phyloP scores from a whole-genome alignment of 2,329 filamentous ascomycete species.

The Penicillium sp. region DNA sequence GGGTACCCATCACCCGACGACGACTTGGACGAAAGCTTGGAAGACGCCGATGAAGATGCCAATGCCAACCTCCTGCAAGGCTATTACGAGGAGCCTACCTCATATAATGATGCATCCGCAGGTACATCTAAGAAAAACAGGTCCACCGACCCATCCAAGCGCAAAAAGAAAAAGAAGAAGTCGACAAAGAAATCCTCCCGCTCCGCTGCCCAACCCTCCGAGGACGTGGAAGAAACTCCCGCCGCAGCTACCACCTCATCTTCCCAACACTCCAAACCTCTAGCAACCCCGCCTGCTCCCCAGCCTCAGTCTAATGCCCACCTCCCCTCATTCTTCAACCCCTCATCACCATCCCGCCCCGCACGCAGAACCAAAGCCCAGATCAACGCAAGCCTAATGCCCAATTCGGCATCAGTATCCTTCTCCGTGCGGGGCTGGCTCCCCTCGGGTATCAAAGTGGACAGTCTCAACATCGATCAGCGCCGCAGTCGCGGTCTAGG shows the following conservation, averaged over 20 bases:
- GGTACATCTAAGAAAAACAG: constrained; percentile 25
- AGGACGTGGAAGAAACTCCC: constrained; percentile 16
- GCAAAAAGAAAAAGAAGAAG: constrained; percentile 38
- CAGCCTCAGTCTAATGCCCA: constrained; percentile 17
- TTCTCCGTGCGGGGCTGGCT: constrained; percentile 61
- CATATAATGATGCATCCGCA: constrained; percentile 27
- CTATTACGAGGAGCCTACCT: constrained; percentile 46
- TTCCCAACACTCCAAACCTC: constrained; percentile 21
- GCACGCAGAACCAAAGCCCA: constrained; percentile 46
- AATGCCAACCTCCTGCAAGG: constrained; percentile 44
- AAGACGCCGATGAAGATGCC: constrained; percentile 31
- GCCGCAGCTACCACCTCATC: constrained; percentile 21
- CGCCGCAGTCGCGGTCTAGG: constrained; percentile 81
- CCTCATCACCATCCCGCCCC: constrained; percentile 22
- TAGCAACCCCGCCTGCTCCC: constrained; percentile 20
- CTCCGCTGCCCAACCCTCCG: constrained; percentile 16
- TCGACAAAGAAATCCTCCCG: constrained; percentile 33
- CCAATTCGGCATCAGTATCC: constrained; percentile 69
- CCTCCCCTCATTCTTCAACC: constrained; percentile 22
- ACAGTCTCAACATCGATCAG: constrained; percentile 60
- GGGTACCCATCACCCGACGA: constrained; percentile 55
- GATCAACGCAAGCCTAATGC: constrained; percentile 74
- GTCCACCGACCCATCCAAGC: constrained; percentile 28
- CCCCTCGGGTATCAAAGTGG: constrained; percentile 61
- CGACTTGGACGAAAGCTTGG: constrained; percentile 44